Evolutionary conservation across 192 early-diverging fungal species (phyloP), one percentile per base, ranked within the genome.

Genomic region (Mortierella alpina): DNA sequence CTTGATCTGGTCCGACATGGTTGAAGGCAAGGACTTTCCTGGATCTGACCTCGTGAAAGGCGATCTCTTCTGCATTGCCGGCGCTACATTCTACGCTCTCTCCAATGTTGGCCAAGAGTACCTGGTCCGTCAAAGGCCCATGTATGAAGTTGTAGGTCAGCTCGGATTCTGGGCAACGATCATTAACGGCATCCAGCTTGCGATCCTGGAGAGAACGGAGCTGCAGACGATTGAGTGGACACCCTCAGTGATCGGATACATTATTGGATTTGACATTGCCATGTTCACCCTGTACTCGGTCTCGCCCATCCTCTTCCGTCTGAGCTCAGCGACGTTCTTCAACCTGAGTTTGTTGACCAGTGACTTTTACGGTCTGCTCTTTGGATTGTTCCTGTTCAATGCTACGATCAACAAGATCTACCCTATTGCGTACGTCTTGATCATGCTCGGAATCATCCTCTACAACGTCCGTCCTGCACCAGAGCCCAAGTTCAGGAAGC

Each of bases 291-390:
- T 95, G 31, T 95, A 95, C 66, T 86, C 91, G 20, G 58, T 91
- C 15, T 86, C 90, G 1, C 93, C 93, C n/a, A 83, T 91, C 63
- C 64, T 95, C 57, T 92, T 95, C 84, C 85, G 92, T 10, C 51
- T 90, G 59, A 86, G 90, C 62, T 92, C 90, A 45, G 92, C 93
- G 1, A 86, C 91, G 23, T 89, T 94, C 63, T 95, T 92, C 83
- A 95, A 95, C 68, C 67, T 95, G 63, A 91, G 90, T 39, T 82
- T 95, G 13, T 81, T 95, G 68, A 93, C 93, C 8, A 91, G 90
- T 68, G 93, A 95, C 78, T 93, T 95, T 66, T 95, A 93, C 71
- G 90, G 91, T 2, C 83, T 93, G 41, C 84, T 93, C 53, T 94
- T 95, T 88, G 90, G 90, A 44, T 76, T 91, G 52, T 89, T 87